phyloP scores from a whole-genome alignment of 225 moss, liverwort and hornwort species.

The Antitrichia curtipendula region DNA sequence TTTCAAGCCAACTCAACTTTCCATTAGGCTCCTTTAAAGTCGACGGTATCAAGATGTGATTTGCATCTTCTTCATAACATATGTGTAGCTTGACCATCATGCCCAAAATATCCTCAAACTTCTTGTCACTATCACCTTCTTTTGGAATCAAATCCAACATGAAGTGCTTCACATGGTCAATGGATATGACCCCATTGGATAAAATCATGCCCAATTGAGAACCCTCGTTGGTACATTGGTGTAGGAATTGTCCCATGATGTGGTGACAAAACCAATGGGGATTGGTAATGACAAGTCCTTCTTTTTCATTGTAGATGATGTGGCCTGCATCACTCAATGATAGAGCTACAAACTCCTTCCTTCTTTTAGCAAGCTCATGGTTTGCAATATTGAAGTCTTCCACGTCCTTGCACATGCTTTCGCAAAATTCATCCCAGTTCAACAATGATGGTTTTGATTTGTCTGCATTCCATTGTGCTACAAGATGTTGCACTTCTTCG shows the following conservation, averaged over 20 bases:
- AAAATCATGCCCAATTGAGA: neutral
- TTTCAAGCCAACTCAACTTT: neutral
- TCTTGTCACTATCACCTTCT: neutral
- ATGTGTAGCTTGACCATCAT: neutral
- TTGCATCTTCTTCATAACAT: neutral
- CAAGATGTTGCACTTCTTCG: neutral
- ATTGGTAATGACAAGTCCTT: neutral
- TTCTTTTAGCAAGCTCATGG: neutral
- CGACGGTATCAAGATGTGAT: neutral
- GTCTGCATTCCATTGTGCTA: neutral
- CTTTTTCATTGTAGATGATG: neutral
- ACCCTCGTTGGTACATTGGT: neutral
- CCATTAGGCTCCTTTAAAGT: neutral
- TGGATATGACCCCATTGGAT: neutral
- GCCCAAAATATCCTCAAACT: neutral
- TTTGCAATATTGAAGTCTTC: neutral
- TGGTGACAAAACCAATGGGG: slow-evolving; percentile 9
- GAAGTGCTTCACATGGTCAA: neutral
- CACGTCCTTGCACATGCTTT: neutral
- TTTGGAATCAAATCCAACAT: neutral
- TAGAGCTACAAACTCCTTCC: neutral
- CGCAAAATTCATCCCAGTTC: neutral
- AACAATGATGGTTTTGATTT: neutral
- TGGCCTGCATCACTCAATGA: neutral
- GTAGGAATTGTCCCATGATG: neutral